Conservation (phyloP, 805 yeast genomes). For the Danielia reshetovae region DNA sequence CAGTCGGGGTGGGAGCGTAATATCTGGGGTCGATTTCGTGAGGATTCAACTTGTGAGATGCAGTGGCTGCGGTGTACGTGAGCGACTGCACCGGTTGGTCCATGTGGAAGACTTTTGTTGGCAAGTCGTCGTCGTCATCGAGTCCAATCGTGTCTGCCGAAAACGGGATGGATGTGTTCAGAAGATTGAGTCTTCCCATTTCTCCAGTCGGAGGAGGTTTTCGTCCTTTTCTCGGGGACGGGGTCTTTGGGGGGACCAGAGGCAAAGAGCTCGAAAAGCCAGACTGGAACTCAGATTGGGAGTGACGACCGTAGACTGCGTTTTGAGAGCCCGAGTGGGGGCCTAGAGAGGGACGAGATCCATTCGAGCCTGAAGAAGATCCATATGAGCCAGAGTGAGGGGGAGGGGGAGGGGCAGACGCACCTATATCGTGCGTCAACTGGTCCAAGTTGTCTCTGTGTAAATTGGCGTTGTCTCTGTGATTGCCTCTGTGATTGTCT, state of each 20-base stretch:
- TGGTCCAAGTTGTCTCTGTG: slow-evolving; percentile 1
- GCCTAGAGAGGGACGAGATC: neutral
- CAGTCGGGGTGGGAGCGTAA: slow-evolving; percentile 48
- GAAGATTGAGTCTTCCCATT: neutral
- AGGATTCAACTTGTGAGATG: slow-evolving; percentile 7
- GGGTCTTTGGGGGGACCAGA: neutral
- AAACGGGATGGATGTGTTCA: slow-evolving; percentile 32
- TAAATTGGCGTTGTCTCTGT: neutral
- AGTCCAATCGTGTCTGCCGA: slow-evolving; percentile 42
- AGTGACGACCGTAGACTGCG: no score
- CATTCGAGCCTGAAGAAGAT: neutral
- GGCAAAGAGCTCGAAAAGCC: slow-evolving; percentile 1
- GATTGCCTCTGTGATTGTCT: neutral
- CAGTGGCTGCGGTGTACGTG: slow-evolving; percentile 13
- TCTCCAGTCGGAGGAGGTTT: slow-evolving; percentile 15
- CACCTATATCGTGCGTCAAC: slow-evolving; percentile 3
- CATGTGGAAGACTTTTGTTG: slow-evolving; percentile 34
- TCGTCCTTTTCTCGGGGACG: slow-evolving; percentile 1
- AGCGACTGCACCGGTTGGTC: slow-evolving; percentile 33
- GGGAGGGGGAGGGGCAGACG: slow-evolving; percentile 15
- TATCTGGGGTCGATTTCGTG: slow-evolving; percentile 29
- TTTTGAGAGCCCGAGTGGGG: slow-evolving; percentile 4
- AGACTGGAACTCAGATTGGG: no score
- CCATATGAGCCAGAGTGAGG: neutral
- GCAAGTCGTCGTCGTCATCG: slow-evolving; percentile 26